A percentile compares a stretch with the other conserved stretches of the same genome.
Conservation (phyloP, 345 rosid genomes). For the Raphanus raphanistrum region DNA sequence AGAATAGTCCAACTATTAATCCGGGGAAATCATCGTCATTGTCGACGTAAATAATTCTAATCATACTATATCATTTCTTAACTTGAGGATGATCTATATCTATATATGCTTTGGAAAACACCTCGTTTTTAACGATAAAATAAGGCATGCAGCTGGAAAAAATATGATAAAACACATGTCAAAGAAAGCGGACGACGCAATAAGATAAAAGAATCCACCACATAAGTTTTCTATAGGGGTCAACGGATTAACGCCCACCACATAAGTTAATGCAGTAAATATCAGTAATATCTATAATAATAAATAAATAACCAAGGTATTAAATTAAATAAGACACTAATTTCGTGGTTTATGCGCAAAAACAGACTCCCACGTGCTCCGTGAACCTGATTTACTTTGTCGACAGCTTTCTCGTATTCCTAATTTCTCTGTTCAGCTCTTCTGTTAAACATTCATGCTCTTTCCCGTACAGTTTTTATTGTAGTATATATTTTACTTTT, state of each 20-base stretch:
- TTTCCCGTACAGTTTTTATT: constrained; percentile 15
- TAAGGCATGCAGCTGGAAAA: not conserved
- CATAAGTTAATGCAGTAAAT: not conserved
- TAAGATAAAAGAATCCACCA: constrained; percentile 2
- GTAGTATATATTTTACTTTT: not conserved
- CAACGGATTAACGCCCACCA: not conserved
- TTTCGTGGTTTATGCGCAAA: constrained; percentile 12
- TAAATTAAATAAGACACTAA: not conserved
- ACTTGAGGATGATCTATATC: not conserved
- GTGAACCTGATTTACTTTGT: constrained; percentile 36
- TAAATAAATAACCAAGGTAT: not conserved
- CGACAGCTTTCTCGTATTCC: constrained; percentile 43
- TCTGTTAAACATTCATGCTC: constrained; percentile 23
- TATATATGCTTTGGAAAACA: not conserved
- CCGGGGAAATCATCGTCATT: not conserved
- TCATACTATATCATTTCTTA: not conserved
- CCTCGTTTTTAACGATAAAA: not conserved
- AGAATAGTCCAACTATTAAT: not conserved
- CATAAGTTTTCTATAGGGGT: not conserved
- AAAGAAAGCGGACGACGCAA: constrained; percentile 1
- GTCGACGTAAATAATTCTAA: not conserved
- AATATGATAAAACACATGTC: not conserved
- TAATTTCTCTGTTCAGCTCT: constrained; percentile 22
- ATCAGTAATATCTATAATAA: not conserved
- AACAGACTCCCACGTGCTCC: constrained; percentile 49